phyloP scores from a whole-genome alignment of 805 yeast genomes.

The Sungouiozyma ichnusensis region DNA sequence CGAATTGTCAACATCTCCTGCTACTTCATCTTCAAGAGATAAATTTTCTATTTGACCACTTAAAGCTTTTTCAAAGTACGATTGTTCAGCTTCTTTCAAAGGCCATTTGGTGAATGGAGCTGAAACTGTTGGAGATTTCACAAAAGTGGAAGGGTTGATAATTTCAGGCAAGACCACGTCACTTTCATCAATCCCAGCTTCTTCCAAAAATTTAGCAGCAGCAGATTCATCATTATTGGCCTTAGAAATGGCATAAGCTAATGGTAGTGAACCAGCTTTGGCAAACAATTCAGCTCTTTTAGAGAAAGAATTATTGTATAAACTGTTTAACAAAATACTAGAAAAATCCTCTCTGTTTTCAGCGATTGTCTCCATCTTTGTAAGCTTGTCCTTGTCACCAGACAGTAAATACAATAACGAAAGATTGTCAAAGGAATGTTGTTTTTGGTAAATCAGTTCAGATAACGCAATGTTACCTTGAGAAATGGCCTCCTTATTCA shows the following conservation, averaged over 20 bases:
- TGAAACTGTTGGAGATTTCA: slow-evolving; percentile 41
- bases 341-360: slow-evolving; percentile 75
- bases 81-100: slow-evolving; percentile 54
- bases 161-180: slow-evolving; percentile 56
- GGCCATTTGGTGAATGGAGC: slow-evolving; percentile 62
- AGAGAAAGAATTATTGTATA: slow-evolving; percentile 65
- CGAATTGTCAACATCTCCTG: slow-evolving; percentile 18
- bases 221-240: slow-evolving; percentile 68
- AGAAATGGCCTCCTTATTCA: slow-evolving; percentile 74
- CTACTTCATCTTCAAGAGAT: slow-evolving; percentile 34
- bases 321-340: slow-evolving; percentile 71
- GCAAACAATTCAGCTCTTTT: slow-evolving; percentile 65
- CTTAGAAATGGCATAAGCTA: slow-evolving; percentile 90
- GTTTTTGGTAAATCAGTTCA: slow-evolving; percentile 82
- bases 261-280: slow-evolving; percentile 70
- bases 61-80: slow-evolving; percentile 79
- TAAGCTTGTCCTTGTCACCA: slow-evolving; percentile 67
- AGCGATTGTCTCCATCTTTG: slow-evolving; percentile 82
- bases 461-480: slow-evolving; percentile 85
- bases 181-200: slow-evolving; percentile 53
- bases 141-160: slow-evolving; percentile 18
- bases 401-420: slow-evolving; percentile 79
- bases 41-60: slow-evolving; percentile 66
- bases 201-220: slow-evolving; percentile 61
- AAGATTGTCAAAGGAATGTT: slow-evolving; percentile 75